phyloP scores from a whole-genome alignment of 164 flowering plant genomes.

The Paratinospora sagittata region DNA sequence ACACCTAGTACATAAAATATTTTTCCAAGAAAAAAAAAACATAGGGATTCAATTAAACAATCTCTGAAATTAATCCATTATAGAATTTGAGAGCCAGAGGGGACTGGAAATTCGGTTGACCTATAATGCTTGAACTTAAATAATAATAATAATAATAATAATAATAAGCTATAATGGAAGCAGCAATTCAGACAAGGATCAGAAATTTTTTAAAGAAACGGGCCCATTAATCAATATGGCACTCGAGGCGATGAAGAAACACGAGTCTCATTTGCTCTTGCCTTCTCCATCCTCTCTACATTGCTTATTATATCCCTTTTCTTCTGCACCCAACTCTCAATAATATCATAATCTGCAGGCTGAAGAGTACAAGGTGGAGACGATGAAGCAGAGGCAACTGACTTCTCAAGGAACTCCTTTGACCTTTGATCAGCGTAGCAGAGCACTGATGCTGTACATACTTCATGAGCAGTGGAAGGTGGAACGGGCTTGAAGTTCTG shows the following conservation, averaged over 20 bases:
- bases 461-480: slow-evolving; percentile 48
- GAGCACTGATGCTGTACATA: slow-evolving; percentile 51
- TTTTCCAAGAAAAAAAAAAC: too few species aligned
- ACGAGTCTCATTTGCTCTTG: background rate
- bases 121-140: too few species aligned
- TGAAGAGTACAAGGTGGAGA: slow-evolving; percentile 49
- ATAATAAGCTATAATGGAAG: too few species aligned
- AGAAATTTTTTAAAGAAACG: too few species aligned
- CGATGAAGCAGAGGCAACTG: slow-evolving; percentile 33
- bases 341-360: slow-evolving; percentile 18
- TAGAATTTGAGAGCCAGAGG: too few species aligned
- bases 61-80: too few species aligned
- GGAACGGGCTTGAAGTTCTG: slow-evolving; percentile 50
- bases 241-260: background rate
- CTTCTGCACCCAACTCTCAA: slow-evolving; percentile 22
- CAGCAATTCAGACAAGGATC: too few species aligned
- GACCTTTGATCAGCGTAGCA: slow-evolving; percentile 55
- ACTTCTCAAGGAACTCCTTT: slow-evolving; percentile 36
- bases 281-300: slow-evolving; percentile 22
- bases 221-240: too few species aligned
- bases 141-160: too few species aligned
- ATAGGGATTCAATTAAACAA: too few species aligned
- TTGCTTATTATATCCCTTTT: slow-evolving; percentile 26
- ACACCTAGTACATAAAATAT: too few species aligned
- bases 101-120: too few species aligned